Conservation (phyloP, 306 rosid species). For the Lathyrus sativus region DNA sequence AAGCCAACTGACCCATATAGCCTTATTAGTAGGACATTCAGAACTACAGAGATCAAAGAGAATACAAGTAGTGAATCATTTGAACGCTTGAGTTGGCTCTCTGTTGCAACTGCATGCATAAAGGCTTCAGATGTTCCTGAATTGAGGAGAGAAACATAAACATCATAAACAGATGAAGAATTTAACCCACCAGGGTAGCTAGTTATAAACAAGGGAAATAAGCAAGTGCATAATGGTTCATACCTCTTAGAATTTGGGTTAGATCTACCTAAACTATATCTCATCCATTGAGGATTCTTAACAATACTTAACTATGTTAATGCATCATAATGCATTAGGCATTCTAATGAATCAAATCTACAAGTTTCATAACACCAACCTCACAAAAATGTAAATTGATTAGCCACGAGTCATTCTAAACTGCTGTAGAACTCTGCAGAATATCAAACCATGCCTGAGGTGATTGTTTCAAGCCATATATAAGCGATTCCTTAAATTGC, state of each 20-base stretch:
- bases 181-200: constrained; percentile 25
- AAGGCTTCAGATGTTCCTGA: constrained; percentile 97
- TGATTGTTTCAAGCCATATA: too few relatives aligned
- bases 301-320: constrained; percentile 5
- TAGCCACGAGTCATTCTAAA: too few relatives aligned
- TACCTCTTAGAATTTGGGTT: too few relatives aligned
- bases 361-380: neutral
- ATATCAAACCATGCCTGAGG: too few relatives aligned
- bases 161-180: constrained; percentile 18
- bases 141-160: constrained; percentile 21
- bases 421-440: too few relatives aligned
- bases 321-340: constrained; percentile 21
- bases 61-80: constrained; percentile 75
- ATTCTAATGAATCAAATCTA: constrained; percentile 22
- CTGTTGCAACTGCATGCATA: constrained; percentile 89
- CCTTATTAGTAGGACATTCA: constrained; percentile 69
- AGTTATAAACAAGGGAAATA: constrained; percentile 27
- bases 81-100: constrained; percentile 76
- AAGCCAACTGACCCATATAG: constrained; percentile 87
- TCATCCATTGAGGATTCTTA: too few relatives aligned
- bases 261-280: too few relatives aligned
- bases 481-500: too few relatives aligned
- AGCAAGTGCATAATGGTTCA: constrained; percentile 27
- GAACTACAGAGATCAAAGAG: constrained; percentile 71
- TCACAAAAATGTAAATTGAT: too few relatives aligned